phyloP scores from a whole-genome alignment of 352 stramenopile species.

The Pythium dissotocum region DNA sequence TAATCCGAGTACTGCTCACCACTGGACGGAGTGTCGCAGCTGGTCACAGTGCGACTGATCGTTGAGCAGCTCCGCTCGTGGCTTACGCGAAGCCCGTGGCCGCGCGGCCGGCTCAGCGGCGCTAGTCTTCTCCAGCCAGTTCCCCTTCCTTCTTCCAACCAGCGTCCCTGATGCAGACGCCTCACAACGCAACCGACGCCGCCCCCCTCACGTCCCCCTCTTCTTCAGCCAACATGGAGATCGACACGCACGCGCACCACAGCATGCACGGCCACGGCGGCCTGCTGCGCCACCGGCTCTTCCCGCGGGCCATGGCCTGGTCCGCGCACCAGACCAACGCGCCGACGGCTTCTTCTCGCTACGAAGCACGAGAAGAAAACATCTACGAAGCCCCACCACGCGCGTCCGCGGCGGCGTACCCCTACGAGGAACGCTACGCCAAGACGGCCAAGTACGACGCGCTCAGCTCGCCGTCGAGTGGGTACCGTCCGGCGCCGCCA shows the following conservation, averaged over 20 bases:
- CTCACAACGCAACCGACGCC: constrained; percentile 1
- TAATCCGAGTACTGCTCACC: neutral
- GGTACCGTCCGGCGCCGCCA: neutral
- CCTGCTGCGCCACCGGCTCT: constrained; percentile 56
- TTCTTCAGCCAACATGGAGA: no score
- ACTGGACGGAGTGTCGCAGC: neutral
- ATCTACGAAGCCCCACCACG: neutral
- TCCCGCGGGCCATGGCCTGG: constrained; percentile 66
- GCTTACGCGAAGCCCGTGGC: neutral
- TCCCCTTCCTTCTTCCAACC: no score
- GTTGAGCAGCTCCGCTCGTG: neutral
- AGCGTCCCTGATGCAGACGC: neutral
- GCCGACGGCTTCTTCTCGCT: neutral
- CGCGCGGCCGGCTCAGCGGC: neutral
- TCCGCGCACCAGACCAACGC: constrained; percentile 28
- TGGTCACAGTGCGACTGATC: neutral
- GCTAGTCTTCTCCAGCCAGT: neutral
- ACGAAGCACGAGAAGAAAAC: constrained; percentile 3
- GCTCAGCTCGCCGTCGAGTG: neutral
- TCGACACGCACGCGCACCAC: constrained; percentile 5
- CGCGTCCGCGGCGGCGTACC: neutral
- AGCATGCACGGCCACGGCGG: neutral
- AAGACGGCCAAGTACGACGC: constrained; percentile 20
- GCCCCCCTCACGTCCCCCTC: neutral
- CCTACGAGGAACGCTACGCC: neutral